Evolutionary conservation across 495 filamentous ascomycete genomes (phyloP), one percentile per base, ranked within the genome.

Genomic region (Xylaria curta): DNA sequence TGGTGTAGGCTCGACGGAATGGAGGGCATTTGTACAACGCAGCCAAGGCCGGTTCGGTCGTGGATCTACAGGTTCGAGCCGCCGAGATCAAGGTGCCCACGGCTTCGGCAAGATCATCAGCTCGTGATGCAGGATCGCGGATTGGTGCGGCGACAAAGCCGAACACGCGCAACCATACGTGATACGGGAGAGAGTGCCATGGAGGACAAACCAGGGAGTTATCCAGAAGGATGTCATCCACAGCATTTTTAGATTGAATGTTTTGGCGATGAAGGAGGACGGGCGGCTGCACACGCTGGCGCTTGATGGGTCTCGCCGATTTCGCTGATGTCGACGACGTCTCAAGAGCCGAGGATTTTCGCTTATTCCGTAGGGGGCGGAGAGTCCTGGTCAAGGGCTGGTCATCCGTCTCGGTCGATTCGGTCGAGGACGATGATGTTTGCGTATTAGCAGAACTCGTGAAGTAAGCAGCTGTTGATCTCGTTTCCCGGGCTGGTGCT

Each of bases 21-120:
- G 92, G 90, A 0, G 93, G 93, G 3, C 85, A 87, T 44, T 88
- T 81, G 78, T 95, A 96, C 5, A 96, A 84, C 15, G 87, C 91
- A 17, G 91, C 89, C 21, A 97, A 80, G 8, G 94, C 92, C 6
- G 94, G 91, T 73, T 95, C 91, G 7, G 87, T 80, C 69, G 95
- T 94, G 4, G 83, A 79, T 51, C 85, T 87, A 70, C 93, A 95
- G 17, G 90, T 76, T 12, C 86, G 78, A 13, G 91, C 88, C 21
- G 89, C 80, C 28, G 86, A 81, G 4, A 91, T 66, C 15, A 97
- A 87, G 88, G 89, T 94, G 66, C 78, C 76, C 3, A 88, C 85
- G 1, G 76, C 76, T 36, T 71, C 72, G 6, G 53, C 60, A 36
- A 77, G 66, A 69, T 78, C 76, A 59, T 79, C 77, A 62, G 69